Evolutionary conservation across 805 yeast genomes (phyloP), one percentile per base, ranked within the genome.

Genomic region (Hyphopichia homilentoma): DNA sequence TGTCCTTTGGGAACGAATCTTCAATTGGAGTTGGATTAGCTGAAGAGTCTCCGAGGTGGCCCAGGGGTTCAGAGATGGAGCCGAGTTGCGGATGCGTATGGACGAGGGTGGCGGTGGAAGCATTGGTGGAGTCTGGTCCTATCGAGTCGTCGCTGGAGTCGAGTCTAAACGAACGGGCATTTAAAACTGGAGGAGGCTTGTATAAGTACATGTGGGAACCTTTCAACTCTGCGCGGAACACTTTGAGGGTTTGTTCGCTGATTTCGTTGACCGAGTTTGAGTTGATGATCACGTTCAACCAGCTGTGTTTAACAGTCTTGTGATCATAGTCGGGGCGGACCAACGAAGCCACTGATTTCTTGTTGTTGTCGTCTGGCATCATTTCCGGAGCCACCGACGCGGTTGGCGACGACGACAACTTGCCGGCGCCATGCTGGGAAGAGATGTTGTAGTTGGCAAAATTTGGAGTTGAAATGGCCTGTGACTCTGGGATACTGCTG

Each of bases 151-250:
- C 30, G 32, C 39, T 21, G 11, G 21, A 16, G 7, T 42, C 49
- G 3, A 49, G 32, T 28, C 40, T 34, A 39, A 70, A 65, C 27
- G 50, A 50, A 32, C 50, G 58, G 26, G 59, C 53, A 37, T 69
- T 70, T 17, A 77, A 35, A 17, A 65, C 77, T 16, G 62, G 55
- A 2, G 72, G 80, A 22, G 77, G 70, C 52, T 76, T 81, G 61
- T 74, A 84, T 12, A 88, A 54, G 33, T 68, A 65, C 32, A 88
- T 57, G 26, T 67, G 64, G 2, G 88, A 75, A 13, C 95, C 95
- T 45, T 70, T 75, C 36, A 88, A 59, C 47, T 79, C 85, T 0
- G 83, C 87, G 31, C 81, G 67, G 35, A 65, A 75, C 20, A 85
- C 53, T 37, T 72, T 60, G 54, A 70, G 43, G 19, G 58, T 59